A percentile compares a stretch with the other conserved stretches of the same genome.
Conservation (phyloP, 2,329 filamentous ascomycete genomes). For the Orbilia quercus region DNA sequence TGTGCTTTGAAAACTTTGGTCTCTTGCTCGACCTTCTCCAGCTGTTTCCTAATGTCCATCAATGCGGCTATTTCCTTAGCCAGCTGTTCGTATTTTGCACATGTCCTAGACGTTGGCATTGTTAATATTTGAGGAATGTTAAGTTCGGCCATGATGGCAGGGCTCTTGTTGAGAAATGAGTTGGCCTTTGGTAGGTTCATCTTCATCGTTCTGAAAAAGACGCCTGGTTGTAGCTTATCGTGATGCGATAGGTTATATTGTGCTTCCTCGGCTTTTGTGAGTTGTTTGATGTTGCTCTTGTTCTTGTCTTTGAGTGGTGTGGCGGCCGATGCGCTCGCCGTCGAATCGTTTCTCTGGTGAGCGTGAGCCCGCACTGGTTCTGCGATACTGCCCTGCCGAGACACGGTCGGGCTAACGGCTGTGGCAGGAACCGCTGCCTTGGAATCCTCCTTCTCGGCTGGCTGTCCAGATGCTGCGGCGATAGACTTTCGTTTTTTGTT, state of each 20-base stretch:
- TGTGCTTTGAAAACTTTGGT: conserved; percentile 59
- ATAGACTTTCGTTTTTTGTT: conserved; percentile 85
- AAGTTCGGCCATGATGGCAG: conserved; percentile 79
- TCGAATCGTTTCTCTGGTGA: conserved; percentile 61
- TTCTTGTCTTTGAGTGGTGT: conserved; percentile 45
- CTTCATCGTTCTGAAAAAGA: conserved; percentile 87
- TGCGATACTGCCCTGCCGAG: conserved; percentile 68
- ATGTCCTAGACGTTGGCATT: conserved; percentile 79
- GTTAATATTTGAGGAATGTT: conserved; percentile 76
- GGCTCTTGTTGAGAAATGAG: conserved; percentile 79
- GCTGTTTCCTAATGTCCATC: conserved; percentile 78
- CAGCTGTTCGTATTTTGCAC: conserved; percentile 76
- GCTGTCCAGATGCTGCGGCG: conserved; percentile 58
- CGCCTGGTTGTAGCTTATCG: conserved; percentile 84
- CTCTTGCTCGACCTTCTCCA: conserved; percentile 75
- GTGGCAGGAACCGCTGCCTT: conserved; percentile 63
- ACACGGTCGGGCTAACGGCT: conserved; percentile 63
- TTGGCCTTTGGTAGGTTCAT: conserved; percentile 81
- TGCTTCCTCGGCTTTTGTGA: conserved; percentile 79
- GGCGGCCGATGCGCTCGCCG: conserved; percentile 60
- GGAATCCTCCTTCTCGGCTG: conserved; percentile 69
- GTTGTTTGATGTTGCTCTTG: conserved; percentile 55
- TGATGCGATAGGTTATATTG: conserved; percentile 86
- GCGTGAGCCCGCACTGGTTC: conserved; percentile 63
- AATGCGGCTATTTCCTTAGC: conserved; percentile 75